Evolutionary conservation across 2,329 filamentous ascomycete genomes (phyloP), one percentile per base, ranked within the genome.

Genomic region (Monosporascus sp.): DNA sequence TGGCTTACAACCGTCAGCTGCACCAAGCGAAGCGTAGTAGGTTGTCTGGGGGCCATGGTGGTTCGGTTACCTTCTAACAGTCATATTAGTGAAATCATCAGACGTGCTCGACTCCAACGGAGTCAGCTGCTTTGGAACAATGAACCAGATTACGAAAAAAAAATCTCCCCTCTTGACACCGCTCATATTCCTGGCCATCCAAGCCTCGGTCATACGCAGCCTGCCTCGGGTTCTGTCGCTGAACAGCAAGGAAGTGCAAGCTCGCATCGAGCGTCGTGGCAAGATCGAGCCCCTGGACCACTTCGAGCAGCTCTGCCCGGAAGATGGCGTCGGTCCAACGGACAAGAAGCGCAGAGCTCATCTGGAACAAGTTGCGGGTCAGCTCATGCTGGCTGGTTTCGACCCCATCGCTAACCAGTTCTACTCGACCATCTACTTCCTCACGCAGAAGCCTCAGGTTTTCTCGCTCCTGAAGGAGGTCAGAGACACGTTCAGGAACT

Each of bases 261-360:
- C 37, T 20, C 61, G 62, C 7, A 59, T 65, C 25, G 53, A 58
- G 18, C 55, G 53, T 9, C 57, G 58, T 5, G 60, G 59, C 14
- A 51, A 57, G 18, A 54, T 52, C 3, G 46, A 59, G 43, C 59
- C 64, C 43, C 31, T 55, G 5, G 63, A 65, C 55, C 61, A 64
- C 35, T 53, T 63, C 25, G 62, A 64, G n/a, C 55, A 61, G 27
- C 44, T 65, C 1, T 14, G 61, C 4, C 58, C 58, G 1, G 39
- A 53, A 3, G 56, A 61, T 25, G 47, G 39, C 9, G 56, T 60
- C 5, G 27, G 39, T 11, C 60, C 59, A 1, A 47, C 39, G 17
- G 24, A 27, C 50, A 52, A 60, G 44, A 53, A 54, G 25, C 51
- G 65, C 18, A 37, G 56, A 3, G 50, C 37, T 37, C 58, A 62